Evolutionary conservation across 2,329 filamentous ascomycete genomes (phyloP), one percentile per base, ranked within the genome.

Genomic region (Sclerotinia sclerotiorum): DNA sequence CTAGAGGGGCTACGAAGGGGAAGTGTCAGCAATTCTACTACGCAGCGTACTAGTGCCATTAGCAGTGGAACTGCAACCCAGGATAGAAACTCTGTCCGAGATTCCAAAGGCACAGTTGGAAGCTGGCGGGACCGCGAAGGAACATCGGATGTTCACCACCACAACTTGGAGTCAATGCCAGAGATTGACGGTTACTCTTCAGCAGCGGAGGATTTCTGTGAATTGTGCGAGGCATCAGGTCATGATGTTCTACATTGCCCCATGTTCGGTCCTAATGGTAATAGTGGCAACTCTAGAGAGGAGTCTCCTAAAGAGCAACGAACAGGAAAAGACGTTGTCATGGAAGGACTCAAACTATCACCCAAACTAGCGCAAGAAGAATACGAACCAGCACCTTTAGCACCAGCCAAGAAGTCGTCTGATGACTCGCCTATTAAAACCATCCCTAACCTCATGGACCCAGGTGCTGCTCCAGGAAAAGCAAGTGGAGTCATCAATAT

Each of bases 201-300:
- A 39, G 85, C 87, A 29, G 92, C 90, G 51, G 91, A 93, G 77
- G 88, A 73, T 63, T 77, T 77, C 67, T 98, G 94, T 80, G 95
- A 98, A 80, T 95, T 98, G 71, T 98, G 94, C 81, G 94, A 97
- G 81, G 92, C 91, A 46, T 85, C 87, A 58, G 94, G 94, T 21
- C 94, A 98, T 77, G 94, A 98, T 75, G 97, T 98, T 70, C 83
- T 98, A 68, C 96, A 92, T 29, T 98, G 94, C 83, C 93, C 91
- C 65, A 95, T 97, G 89, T 94, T 92, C 70, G 78, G 74, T 51
- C 71, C 74, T 10, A 75, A 75, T 67, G 73, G 71, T 32, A 57
- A 62, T 35, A 64, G 39, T 35, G 42, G 61, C 39, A 42, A 65
- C 61, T 57, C 65, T 15, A 46, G 64, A 17, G 70, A 69, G 35